Base-by-base conservation (phyloP, 2,329 filamentous ascomycete genomes). In the Exophiala sp. region DNA sequence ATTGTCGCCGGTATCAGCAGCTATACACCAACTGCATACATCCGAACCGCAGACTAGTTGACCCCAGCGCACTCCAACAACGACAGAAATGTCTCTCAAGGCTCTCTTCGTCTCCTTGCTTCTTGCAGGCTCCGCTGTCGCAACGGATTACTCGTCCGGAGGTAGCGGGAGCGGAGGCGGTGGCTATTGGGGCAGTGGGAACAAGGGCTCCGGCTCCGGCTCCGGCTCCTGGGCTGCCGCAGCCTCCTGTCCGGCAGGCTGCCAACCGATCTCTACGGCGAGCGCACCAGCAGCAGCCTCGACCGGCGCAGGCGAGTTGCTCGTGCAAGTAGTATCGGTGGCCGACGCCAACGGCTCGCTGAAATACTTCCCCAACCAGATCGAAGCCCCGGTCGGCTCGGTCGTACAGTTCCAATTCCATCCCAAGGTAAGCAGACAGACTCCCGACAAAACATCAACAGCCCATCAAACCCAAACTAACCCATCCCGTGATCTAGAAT, bases 241-340 rank as follows among this genome's bases (percentile, higher is more conserved):
- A 29, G 27, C 51, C 6, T 52, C 50, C 2, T 57, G 54, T 45
- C 54, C 54, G 22, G 44, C 51, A 30, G 54, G 54, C n/a, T 57
- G 54, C 29, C 45, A 49, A 16, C 41, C 54, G 3, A 46, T 57
- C n/a, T 21, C 32, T 10, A 47, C 48, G 8, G 43, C 37, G 3
- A 13, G 7, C 38, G 14, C 29, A 13, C 30, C 55, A 42, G 42
- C 50, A 29, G 43, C 55, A 34, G 43, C 42, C 3, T 6, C 23
- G 45, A 42, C 46, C n/a, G 30, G 32, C 16, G 23, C 37, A n/a
- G 55, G 55, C 37, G 42, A 58, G 23, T 30, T 61, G 34, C 71
- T 63, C 7, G 76, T 82, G 30, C 81, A 86, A 61, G 78, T 83
- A 51, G 79, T 88, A 48, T 77, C 79, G 56, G 85, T 89, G 50